Percentiles rank a stretch among this genome's conserved stretches.
Conservation (phyloP, 164 flowering plant species). For the Vitis rupestris region DNA sequence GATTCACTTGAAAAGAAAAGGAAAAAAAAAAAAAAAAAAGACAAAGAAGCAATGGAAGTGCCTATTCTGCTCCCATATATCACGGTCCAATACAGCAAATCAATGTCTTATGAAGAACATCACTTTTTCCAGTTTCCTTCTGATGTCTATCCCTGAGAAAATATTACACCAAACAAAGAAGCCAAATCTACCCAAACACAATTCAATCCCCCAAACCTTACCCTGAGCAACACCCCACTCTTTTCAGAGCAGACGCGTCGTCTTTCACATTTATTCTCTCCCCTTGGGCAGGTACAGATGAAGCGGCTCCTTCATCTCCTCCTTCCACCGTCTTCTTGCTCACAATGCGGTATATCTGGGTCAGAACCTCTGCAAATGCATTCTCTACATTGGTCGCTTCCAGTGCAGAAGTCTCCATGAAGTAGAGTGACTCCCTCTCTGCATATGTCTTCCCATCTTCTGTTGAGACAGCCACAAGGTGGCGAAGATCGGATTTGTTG, state of each 20-base stretch:
- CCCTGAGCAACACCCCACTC: conserved; percentile 63
- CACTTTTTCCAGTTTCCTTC: too few relatives aligned
- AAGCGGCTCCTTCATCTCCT: conserved; percentile 50
- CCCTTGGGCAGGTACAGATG: conserved; percentile 52
- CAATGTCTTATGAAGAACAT: too few relatives aligned
- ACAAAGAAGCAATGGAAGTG: not conserved
- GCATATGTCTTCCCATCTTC: conserved; percentile 64
- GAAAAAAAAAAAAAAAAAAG: not conserved
- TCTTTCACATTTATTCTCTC: conserved; percentile 57
- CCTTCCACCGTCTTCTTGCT: conserved; percentile 67
- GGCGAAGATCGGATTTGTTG: conserved; percentile 71
- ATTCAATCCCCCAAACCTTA: conserved; percentile 9
- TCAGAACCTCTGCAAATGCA: conserved; percentile 66
- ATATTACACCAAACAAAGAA: conserved; percentile 4
- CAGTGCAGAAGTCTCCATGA: conserved; percentile 75
- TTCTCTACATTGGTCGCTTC: conserved; percentile 67
- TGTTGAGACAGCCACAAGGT: conserved; percentile 61
- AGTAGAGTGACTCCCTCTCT: conserved; percentile 61
- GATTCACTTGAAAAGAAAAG: not conserved
- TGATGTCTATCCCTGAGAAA: not conserved
- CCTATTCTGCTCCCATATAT: too few relatives aligned
- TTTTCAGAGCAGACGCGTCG: conserved; percentile 52
- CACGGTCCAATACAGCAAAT: too few relatives aligned
- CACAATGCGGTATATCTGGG: conserved; percentile 56
- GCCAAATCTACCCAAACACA: not conserved